Conservation (phyloP, 2,329 filamentous ascomycete species). For the Arthrobotrys musiformis region DNA sequence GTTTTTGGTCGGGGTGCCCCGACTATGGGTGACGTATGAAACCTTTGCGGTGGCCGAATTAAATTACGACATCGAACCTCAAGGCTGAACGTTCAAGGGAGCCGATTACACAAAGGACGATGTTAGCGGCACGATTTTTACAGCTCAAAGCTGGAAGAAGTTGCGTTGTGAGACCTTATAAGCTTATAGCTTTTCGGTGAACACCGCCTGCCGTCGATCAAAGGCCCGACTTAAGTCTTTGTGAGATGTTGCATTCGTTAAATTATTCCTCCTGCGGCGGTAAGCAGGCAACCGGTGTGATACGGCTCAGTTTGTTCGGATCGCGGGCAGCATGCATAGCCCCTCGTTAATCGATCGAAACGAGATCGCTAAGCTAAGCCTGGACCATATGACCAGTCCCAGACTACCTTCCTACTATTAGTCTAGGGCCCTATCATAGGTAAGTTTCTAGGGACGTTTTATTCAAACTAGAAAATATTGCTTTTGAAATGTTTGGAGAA, state of each 20-base stretch:
- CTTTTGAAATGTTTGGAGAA: neutral
- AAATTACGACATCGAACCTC: too few species aligned
- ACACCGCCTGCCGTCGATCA: constrained; percentile 14
- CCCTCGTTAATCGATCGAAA: constrained; percentile 42
- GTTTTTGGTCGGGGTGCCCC: too few species aligned
- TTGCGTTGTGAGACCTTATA: constrained; percentile 20
- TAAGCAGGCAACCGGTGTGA: constrained; percentile 34
- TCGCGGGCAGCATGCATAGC: constrained; percentile 14
- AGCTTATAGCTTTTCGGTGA: constrained; percentile 9
- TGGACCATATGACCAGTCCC: neutral
- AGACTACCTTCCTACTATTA: too few species aligned
- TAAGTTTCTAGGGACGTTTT: too few species aligned
- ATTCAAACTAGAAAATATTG: too few species aligned
- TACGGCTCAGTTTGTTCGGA: neutral
- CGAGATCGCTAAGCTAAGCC: constrained; percentile 18
- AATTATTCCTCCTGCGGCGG: neutral
- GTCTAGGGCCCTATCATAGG: too few species aligned
- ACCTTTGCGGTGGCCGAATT: neutral
- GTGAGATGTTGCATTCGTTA: constrained; percentile 28
- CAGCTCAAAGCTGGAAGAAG: neutral
- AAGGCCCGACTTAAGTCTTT: neutral
- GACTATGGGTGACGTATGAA: constrained; percentile 25
- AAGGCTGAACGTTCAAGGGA: constrained; percentile 12
- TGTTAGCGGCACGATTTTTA: neutral
- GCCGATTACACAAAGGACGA: neutral